Evolutionary conservation across 2,329 filamentous ascomycete genomes (phyloP).

Genomic region (Cladosporium colombiae): DNA sequence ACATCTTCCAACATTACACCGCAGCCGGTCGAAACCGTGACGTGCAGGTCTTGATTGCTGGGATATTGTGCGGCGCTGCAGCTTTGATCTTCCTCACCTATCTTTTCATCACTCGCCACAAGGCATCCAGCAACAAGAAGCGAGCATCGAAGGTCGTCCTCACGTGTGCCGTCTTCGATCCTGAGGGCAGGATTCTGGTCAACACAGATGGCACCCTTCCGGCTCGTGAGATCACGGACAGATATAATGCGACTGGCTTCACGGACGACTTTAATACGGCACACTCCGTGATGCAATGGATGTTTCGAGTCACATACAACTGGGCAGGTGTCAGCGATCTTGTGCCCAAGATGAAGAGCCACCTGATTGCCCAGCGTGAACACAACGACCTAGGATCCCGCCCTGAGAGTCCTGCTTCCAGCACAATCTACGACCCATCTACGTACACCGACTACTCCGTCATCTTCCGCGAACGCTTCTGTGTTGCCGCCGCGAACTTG

Average conservation of each 20-base stretch:
- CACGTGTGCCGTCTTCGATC: constrained; percentile 66
- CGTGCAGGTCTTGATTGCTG: constrained; percentile 71
- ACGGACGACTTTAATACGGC: constrained; percentile 74
- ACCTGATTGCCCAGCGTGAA: constrained; percentile 55
- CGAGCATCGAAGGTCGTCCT: constrained; percentile 57
- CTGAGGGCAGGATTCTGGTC: constrained; percentile 66
- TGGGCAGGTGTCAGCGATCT: constrained; percentile 71
- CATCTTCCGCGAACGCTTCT: constrained; percentile 81
- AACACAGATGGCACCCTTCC: constrained; percentile 69
- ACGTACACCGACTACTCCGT: constrained; percentile 70
- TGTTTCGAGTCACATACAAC: constrained; percentile 76
- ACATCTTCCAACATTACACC: constrained; percentile 57
- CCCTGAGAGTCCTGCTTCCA: constrained; percentile 33
- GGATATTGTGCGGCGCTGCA: constrained; percentile 56
- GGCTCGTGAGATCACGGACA: constrained; percentile 75
- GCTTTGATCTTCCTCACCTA: constrained; percentile 39
- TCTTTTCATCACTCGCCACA: constrained; percentile 41
- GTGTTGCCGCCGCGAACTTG: constrained; percentile 73
- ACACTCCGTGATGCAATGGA: constrained; percentile 84
- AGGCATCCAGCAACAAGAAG: constrained; percentile 41
- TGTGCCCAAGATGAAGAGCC: constrained; percentile 70
- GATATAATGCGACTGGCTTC: constrained; percentile 65
- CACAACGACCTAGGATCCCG: constrained; percentile 36
- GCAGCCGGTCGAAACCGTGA: constrained; percentile 47
- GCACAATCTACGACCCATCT: constrained; percentile 52